Evolutionary conservation across 2,329 filamentous ascomycete genomes (phyloP).

Genomic region (Phaeosphaeria sp.): DNA sequence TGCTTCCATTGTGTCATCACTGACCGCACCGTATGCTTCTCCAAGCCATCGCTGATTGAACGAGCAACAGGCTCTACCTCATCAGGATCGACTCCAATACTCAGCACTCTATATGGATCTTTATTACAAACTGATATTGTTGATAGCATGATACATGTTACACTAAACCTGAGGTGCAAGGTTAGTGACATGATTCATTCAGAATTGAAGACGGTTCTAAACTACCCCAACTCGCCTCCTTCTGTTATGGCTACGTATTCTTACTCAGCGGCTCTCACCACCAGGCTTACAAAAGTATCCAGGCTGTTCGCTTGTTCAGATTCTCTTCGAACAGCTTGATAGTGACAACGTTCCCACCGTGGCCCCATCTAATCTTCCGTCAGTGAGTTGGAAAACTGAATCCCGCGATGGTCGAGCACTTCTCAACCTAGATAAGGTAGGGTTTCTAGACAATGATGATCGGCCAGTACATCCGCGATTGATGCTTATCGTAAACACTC

Average conservation of each 20-base stretch:
- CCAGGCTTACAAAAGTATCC: constrained; percentile 4
- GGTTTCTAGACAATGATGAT: constrained; percentile 5
- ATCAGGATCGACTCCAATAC: constrained; percentile 4
- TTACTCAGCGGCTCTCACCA: constrained; percentile 3
- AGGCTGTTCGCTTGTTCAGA: constrained; percentile 8
- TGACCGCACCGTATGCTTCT: constrained; percentile 1
- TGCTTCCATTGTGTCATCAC: background rate
- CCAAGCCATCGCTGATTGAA: background rate
- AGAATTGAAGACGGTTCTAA: background rate
- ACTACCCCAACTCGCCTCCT: constrained; percentile 1
- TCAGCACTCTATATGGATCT: constrained; percentile 10
- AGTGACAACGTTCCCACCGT: constrained; percentile 7
- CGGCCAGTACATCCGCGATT: constrained; percentile 2
- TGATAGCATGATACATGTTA: constrained; percentile 5
- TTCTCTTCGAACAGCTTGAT: constrained; percentile 1
- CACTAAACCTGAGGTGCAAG: constrained; percentile 1
- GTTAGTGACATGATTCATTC: background rate
- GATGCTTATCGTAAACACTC: constrained; percentile 4
- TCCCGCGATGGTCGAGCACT: background rate
- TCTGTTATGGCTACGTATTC: constrained; percentile 4
- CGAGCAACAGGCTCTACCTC: constrained; percentile 5
- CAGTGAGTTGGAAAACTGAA: constrained; percentile 7
- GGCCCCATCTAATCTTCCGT: constrained; percentile 7
- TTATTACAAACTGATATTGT: background rate
- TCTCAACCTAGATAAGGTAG: constrained; percentile 1